These are phyloP conservation scores for Tetracladium maxilliforme DNA, from an alignment of 2,329 filamentous ascomycete species.

Conservation along the genomic window DNA sequence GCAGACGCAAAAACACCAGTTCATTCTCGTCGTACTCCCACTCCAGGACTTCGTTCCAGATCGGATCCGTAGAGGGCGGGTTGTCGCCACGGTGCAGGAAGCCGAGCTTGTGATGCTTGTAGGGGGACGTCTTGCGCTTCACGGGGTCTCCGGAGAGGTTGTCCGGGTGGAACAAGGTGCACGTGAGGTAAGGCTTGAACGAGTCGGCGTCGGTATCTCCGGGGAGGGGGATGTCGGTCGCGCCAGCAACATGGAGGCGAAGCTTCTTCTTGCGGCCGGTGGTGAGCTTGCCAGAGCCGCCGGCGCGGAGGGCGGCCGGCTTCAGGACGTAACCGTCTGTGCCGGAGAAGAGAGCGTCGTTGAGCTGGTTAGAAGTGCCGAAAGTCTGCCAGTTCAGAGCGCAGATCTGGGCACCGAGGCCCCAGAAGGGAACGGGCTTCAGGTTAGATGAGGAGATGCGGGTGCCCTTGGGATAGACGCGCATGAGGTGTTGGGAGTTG, in stretches of 20 bases:
- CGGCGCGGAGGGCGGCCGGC: conserved; percentile 39
- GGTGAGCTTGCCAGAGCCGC: conserved; percentile 33
- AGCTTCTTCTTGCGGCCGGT: conserved; percentile 31
- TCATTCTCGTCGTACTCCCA: conserved; percentile 58
- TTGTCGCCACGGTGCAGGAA: conserved; percentile 44
- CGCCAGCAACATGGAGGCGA: conserved; percentile 43
- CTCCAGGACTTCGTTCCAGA: conserved; percentile 52
- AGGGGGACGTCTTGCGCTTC: conserved; percentile 47
- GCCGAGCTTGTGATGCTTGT: conserved; percentile 42
- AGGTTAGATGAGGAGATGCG: conserved; percentile 53
- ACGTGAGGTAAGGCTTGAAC: conserved; percentile 50
- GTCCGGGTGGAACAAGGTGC: conserved; percentile 44
- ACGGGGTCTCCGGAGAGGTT: conserved; percentile 28
- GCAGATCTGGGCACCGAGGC: conserved; percentile 51
- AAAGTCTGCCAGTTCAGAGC: conserved; percentile 60
- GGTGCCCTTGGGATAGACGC: conserved; percentile 54
- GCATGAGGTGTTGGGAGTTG: conserved; percentile 53
- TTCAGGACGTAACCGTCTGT: conserved; percentile 54
- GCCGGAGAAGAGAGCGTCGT: conserved; percentile 51
- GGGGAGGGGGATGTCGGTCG: conserved; percentile 43
- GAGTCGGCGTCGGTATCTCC: conserved; percentile 31
- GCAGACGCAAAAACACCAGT: conserved; percentile 45
- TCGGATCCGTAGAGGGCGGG: conserved; percentile 40
- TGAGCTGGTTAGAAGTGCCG: conserved; percentile 49
- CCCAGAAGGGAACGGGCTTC: conserved; percentile 49